Conservation (phyloP, 2,329 filamentous ascomycete species). For the Fusarium hainanense region DNA sequence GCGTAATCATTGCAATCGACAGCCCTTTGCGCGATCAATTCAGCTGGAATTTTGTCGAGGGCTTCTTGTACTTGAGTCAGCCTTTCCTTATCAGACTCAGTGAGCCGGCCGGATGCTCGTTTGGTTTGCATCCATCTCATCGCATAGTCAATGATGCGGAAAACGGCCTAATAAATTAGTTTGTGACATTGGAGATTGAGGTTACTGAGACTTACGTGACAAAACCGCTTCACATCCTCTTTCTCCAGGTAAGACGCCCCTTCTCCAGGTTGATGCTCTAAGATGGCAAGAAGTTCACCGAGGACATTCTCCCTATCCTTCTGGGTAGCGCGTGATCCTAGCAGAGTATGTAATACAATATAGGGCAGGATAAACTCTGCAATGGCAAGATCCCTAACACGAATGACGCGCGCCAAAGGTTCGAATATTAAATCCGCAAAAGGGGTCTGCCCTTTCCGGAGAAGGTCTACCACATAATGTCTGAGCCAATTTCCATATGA, state of each 20-base stretch:
- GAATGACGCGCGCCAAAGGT: slow-evolving; percentile 83
- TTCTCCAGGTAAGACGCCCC: slow-evolving; percentile 68
- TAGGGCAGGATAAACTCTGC: slow-evolving; percentile 91
- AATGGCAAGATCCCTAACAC: slow-evolving; percentile 86
- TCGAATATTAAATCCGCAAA: slow-evolving; percentile 83
- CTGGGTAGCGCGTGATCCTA: slow-evolving; percentile 72
- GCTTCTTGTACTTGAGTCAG: slow-evolving; percentile 62
- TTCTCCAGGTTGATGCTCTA: slow-evolving; percentile 69
- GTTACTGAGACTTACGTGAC: slow-evolving; percentile 72
- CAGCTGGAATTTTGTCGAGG: slow-evolving; percentile 73
- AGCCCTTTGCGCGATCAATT: slow-evolving; percentile 82
- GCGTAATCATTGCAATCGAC: slow-evolving; percentile 96
- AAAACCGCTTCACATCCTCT: slow-evolving; percentile 85
- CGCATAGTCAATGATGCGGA: slow-evolving; percentile 90
- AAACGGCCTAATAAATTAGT: slow-evolving; percentile 73
- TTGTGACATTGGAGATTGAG: neutral
- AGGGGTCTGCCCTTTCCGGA: slow-evolving; percentile 79
- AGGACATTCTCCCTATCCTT: slow-evolving; percentile 72
- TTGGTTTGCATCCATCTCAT: slow-evolving; percentile 90
- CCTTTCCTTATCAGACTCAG: slow-evolving; percentile 59
- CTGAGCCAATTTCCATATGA: slow-evolving; percentile 86
- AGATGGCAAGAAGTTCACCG: slow-evolving; percentile 78
- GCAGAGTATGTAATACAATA: slow-evolving; percentile 82
- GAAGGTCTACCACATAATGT: slow-evolving; percentile 81
- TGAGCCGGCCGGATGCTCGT: slow-evolving; percentile 48